These are phyloP conservation scores for Cytospora schulzeri DNA, from an alignment of 2,329 filamentous ascomycete genomes.

Conservation along the genomic window DNA sequence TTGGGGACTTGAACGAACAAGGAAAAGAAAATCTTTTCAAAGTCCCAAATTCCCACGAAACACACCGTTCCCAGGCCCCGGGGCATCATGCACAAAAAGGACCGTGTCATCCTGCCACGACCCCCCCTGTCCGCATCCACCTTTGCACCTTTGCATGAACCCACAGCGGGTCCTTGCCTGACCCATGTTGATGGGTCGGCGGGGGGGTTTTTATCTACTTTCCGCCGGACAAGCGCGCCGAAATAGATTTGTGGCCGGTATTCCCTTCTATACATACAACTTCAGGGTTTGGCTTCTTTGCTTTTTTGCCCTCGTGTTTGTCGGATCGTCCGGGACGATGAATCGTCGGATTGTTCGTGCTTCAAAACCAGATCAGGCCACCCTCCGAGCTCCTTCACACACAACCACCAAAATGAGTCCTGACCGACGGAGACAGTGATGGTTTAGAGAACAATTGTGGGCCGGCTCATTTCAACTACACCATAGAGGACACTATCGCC, in stretches of 20 bases:
- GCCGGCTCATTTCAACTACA: neutral
- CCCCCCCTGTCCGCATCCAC: constrained; percentile 6
- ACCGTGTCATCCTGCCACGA: constrained; percentile 23
- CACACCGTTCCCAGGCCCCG: constrained; percentile 18
- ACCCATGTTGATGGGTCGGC: neutral
- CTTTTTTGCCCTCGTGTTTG: neutral
- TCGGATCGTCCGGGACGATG: neutral
- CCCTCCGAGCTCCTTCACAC: neutral
- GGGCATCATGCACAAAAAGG: neutral
- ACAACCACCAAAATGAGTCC: neutral
- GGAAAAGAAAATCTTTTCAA: neutral
- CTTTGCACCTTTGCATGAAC: neutral
- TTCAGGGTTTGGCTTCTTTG: neutral
- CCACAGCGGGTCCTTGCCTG: neutral
- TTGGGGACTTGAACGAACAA: neutral
- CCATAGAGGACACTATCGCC: neutral
- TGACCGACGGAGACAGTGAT: neutral
- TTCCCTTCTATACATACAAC: too few species aligned
- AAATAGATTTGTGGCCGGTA: neutral
- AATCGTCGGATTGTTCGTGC: neutral
- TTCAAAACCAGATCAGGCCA: too few species aligned
- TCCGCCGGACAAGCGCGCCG: constrained; percentile 1
- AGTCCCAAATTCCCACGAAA: constrained; percentile 2
- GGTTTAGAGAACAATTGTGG: neutral
- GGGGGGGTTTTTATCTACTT: neutral